These are phyloP conservation scores for Pseudotsuga menziesii DNA, from an alignment of 75 land plant genomes.

Conservation along the genomic window DNA sequence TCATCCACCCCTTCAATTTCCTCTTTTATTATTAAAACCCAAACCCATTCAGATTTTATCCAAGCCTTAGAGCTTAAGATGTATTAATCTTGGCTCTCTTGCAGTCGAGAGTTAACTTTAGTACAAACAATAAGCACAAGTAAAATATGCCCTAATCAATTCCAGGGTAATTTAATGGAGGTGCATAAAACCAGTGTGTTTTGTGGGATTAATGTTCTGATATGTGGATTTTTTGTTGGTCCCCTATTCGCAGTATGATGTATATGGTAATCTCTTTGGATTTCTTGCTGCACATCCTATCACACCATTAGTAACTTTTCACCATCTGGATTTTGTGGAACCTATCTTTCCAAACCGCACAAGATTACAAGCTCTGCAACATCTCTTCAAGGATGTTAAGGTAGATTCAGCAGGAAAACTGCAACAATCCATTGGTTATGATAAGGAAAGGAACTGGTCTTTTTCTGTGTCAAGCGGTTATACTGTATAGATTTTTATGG, in stretches of 20 bases:
- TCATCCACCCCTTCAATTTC: too few relatives aligned
- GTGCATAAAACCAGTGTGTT: too few relatives aligned
- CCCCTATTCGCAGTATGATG: slow-evolving; percentile 41
- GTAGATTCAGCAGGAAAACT: slow-evolving; percentile 44
- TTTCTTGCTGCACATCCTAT: slow-evolving; percentile 67
- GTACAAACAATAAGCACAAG: too few relatives aligned
- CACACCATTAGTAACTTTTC: slow-evolving; percentile 50
- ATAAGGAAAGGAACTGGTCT: slow-evolving; percentile 37
- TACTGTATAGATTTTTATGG: slow-evolving; percentile 47
- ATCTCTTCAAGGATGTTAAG: slow-evolving; percentile 30
- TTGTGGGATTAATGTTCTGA: too few relatives aligned
- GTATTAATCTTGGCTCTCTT: too few relatives aligned
- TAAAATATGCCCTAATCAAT: too few relatives aligned
- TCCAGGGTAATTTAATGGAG: too few relatives aligned
- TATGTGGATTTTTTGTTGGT: too few relatives aligned
- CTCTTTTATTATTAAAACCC: too few relatives aligned
- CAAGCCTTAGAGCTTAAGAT: too few relatives aligned
- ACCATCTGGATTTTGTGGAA: slow-evolving; percentile 55
- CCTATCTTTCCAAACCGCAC: slow-evolving; percentile 57
- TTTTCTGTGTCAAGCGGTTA: slow-evolving; percentile 65
- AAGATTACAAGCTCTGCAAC: slow-evolving; percentile 30
- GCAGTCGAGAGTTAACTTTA: too few relatives aligned
- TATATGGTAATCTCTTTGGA: slow-evolving; percentile 51
- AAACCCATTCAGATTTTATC: too few relatives aligned
- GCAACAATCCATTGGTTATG: slow-evolving; percentile 76